Conservation (phyloP, 345 rosid species). For the Toxicodendron radicans region DNA sequence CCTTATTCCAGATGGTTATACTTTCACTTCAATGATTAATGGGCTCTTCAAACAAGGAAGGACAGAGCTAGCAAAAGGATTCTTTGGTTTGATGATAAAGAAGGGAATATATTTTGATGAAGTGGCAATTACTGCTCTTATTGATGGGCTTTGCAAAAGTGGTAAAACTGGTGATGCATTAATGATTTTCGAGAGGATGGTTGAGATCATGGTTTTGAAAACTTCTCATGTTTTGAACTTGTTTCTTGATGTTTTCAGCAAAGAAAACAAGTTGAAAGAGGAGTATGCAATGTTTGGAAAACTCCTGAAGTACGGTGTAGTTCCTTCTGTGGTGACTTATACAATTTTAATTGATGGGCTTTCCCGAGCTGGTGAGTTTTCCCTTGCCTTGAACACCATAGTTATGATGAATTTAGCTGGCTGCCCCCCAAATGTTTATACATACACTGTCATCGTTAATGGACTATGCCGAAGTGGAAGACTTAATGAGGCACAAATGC, state of each 20-base stretch:
- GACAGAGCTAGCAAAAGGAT: conserved; percentile 33
- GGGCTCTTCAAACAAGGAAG: conserved; percentile 41
- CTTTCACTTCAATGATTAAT: conserved; percentile 38
- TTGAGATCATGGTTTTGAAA: conserved; percentile 24
- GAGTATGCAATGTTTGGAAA: conserved; percentile 46
- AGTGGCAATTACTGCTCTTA: conserved; percentile 45
- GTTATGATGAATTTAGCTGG: conserved; percentile 43
- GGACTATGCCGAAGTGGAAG: conserved; percentile 49
- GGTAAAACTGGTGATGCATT: conserved; percentile 35
- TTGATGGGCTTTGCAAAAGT: conserved; percentile 44
- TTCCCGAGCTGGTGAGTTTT: conserved; percentile 36
- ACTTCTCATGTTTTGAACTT: conserved; percentile 45
- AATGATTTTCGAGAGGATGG: conserved; percentile 35
- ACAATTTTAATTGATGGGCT: conserved; percentile 45
- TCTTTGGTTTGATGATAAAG: conserved; percentile 43
- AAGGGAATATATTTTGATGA: conserved; percentile 42
- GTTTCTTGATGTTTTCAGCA: conserved; percentile 44
- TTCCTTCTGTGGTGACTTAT: conserved; percentile 52
- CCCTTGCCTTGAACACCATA: conserved; percentile 27
- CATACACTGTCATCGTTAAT: conserved; percentile 46
- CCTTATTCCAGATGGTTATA: conserved; percentile 35
- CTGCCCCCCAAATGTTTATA: conserved; percentile 47
- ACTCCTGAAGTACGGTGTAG: conserved; percentile 41
- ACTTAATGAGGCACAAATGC: conserved; percentile 40
- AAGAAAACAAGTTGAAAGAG: conserved; percentile 38